Base-by-base conservation (phyloP, 2,329 filamentous ascomycete species). In the Xylariaceae sp. region DNA sequence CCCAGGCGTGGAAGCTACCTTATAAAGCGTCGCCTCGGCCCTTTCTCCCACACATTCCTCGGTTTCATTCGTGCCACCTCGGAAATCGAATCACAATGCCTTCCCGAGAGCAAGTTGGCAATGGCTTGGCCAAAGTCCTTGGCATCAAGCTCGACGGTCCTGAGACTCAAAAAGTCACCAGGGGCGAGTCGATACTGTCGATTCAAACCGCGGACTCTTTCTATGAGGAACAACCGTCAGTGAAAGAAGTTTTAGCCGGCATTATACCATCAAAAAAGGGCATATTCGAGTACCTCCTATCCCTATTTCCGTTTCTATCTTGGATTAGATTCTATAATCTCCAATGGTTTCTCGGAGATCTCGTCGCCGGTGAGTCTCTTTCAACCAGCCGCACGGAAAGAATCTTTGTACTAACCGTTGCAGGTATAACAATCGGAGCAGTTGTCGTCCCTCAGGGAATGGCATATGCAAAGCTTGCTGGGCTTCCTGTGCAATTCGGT, bases 391-490 rank as follows among this genome's bases (percentile, higher is more conserved):
- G 1, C 35, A 13, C 34, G 67, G 75, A 18, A 42, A 75, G 1
- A 30, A 30, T 5, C 23, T 44, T 34, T 44, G 53, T 55, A 18
- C 60, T 67, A 23, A 64, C 51, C n/a, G 15, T 56, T 11, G 35
- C 34, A 78, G 76, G 77, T 58, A 77, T 80, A 67, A 85, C 82
- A 2, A 80, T 84, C 58, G 82, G 82, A n/a, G 80, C 81, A 42
- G 78, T 85, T 23, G 92, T 97, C 30, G 90, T 97, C n/a, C 93
- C 93, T 4, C 93, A 97, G 72, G 88, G 91, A 63, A 97, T 97
- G 93, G 92, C 93, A 0, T 97, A 97, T 75, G 92, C 93, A 35
- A 80, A 87, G 62, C 81, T 97, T 30, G 93, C 93, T 50, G 82
- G 87, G 62, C 80, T 97, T n/a, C 81, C 84, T 0, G 83, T 88